A percentile compares a stretch with the other conserved stretches of the same genome.
Conservation (phyloP, 106 monocot species). For the Dendrobium officinale region DNA sequence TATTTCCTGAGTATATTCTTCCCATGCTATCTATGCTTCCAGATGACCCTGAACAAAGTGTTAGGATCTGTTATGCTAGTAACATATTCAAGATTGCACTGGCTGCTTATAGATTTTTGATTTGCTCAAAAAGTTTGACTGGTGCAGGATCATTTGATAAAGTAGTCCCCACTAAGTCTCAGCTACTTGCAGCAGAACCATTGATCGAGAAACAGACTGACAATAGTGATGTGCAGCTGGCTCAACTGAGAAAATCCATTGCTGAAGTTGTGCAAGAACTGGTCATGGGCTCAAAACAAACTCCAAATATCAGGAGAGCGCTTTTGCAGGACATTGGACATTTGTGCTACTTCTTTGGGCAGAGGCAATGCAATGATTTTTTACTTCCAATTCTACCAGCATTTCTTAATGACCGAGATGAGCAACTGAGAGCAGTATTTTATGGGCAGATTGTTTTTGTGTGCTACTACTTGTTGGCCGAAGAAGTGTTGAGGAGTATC, state of each 20-base stretch:
- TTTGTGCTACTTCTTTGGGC: slow-evolving; percentile 90
- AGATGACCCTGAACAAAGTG: slow-evolving; percentile 96
- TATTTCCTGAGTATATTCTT: slow-evolving; percentile 96
- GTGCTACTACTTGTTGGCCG: slow-evolving; percentile 91
- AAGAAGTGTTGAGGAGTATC: slow-evolving; percentile 90
- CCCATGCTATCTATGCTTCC: slow-evolving; percentile 99
- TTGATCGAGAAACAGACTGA: slow-evolving; percentile 22
- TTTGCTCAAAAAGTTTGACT: slow-evolving; percentile 36
- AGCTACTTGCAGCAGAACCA: slow-evolving; percentile 18
- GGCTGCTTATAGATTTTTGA: slow-evolving; percentile 70
- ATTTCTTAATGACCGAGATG: slow-evolving; percentile 93
- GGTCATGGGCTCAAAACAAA: slow-evolving; percentile 91
- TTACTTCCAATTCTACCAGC: slow-evolving; percentile 93
- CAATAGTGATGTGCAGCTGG: slow-evolving; percentile 39
- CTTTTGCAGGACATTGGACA: slow-evolving; percentile 75
- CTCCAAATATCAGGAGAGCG: slow-evolving; percentile 89
- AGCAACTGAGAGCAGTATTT: slow-evolving; percentile 79
- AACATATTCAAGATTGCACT: slow-evolving; percentile 92
- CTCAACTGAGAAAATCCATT: slow-evolving; percentile 59
- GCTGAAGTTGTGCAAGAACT: slow-evolving; percentile 94
- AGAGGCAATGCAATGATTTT: slow-evolving; percentile 88
- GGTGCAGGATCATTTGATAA: slow-evolving; percentile 32
- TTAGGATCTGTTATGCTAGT: slow-evolving; percentile 95
- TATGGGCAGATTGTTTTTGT: slow-evolving; percentile 83
- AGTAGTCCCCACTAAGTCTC: slow-evolving; percentile 15